A percentile compares a stretch with the other conserved stretches of the same genome.
Conservation (phyloP, 2,329 filamentous ascomycete species). For the Pseudocercospora macadamiae region DNA sequence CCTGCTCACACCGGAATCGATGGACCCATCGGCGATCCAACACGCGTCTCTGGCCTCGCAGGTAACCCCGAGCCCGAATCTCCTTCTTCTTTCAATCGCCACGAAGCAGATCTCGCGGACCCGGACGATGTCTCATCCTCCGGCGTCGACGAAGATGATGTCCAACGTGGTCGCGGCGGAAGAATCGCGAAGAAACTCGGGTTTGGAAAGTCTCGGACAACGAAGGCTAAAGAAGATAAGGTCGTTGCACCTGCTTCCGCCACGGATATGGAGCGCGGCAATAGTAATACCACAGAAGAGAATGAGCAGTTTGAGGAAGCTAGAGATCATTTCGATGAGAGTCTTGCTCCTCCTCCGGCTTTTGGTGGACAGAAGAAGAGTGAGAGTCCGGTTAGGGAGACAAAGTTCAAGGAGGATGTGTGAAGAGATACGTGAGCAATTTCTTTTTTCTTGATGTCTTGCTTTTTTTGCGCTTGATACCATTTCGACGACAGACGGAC, state of each 20-base stretch:
- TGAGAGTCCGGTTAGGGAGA: slow-evolving; percentile 54
- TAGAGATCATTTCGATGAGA: slow-evolving; percentile 54
- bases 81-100: slow-evolving; percentile 33
- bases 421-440: slow-evolving; percentile 25
- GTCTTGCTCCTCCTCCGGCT: slow-evolving; percentile 45
- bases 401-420: slow-evolving; percentile 63
- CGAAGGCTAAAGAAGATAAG: slow-evolving; percentile 15
- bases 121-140: slow-evolving; percentile 34
- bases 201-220: slow-evolving; percentile 22
- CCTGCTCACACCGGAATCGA: slow-evolving; percentile 23
- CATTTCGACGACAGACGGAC: background rate
- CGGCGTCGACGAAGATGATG: slow-evolving; percentile 33
- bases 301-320: slow-evolving; percentile 58
- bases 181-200: slow-evolving; percentile 39
- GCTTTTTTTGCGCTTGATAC: background rate
- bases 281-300: slow-evolving; percentile 37
- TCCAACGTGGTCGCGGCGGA: slow-evolving; percentile 35
- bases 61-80: slow-evolving; percentile 20
- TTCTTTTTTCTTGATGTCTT: no score
- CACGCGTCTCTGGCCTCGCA: slow-evolving; percentile 15
- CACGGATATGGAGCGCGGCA: background rate
- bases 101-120: slow-evolving; percentile 19
- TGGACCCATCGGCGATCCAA: slow-evolving; percentile 19
- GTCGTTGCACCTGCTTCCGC: slow-evolving; percentile 4
- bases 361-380: slow-evolving; percentile 41